A percentile compares a stretch with the other conserved stretches of the same genome.
phyloP scores from a whole-genome alignment of 139 green algal species.

The Tetraselmis striata region DNA sequence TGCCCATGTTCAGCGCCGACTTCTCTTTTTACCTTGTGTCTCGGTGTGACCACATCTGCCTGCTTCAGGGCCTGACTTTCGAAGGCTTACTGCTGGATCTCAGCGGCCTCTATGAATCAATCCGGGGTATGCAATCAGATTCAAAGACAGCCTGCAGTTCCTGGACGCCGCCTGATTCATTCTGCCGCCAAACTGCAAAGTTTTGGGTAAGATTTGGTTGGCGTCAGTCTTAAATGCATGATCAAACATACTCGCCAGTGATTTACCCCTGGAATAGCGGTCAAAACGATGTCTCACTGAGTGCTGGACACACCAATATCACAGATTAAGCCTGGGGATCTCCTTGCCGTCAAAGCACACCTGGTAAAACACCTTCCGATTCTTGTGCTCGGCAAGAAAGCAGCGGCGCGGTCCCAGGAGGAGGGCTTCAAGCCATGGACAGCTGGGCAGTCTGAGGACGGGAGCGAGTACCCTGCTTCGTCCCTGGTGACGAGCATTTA shows the following conservation, averaged over 20 bases:
- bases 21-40: no score
- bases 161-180: not conserved
- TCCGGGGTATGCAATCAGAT: not conserved
- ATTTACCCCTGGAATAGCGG: no score
- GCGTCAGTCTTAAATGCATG: no score
- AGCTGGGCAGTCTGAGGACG: not conserved
- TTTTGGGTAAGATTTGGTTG: no score
- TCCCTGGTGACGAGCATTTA: slow-evolving; percentile 53
- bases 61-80: no score
- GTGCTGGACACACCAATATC: no score
- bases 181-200: not conserved
- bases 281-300: no score
- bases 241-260: no score
- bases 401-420: not conserved
- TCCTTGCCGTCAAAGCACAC: not conserved
- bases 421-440: not conserved
- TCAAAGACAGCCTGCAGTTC: not conserved
- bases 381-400: not conserved
- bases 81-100: not conserved
- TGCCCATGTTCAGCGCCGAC: no score
- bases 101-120: not conserved
- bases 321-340: not conserved
- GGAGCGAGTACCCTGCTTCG: not conserved
- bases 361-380: not conserved
- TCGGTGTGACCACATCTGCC: no score